These are phyloP conservation scores for Cadophora luteo-olivacea DNA, from an alignment of 2,329 filamentous ascomycete species.

Conservation along the genomic window DNA sequence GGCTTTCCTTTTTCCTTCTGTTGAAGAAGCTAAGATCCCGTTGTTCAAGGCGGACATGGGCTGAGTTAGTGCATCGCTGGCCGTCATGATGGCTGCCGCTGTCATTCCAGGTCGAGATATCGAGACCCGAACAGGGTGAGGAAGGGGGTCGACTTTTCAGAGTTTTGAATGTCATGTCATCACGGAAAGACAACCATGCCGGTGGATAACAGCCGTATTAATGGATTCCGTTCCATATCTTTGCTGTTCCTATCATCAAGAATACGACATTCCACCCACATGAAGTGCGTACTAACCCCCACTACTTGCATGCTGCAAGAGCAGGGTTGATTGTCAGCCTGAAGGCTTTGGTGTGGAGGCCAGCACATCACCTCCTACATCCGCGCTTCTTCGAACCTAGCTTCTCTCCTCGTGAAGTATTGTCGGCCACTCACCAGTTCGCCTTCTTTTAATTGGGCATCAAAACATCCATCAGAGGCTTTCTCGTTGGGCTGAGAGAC, in stretches of 20 bases:
- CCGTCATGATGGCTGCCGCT: neutral
- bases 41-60: constrained; percentile 18
- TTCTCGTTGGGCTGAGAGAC: constrained; percentile 41
- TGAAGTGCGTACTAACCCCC: constrained; percentile 28
- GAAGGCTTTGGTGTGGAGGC: constrained; percentile 33
- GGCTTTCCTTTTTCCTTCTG: constrained; percentile 17
- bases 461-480: constrained; percentile 36
- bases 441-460: constrained; percentile 43
- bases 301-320: constrained; percentile 35
- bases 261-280: constrained; percentile 28
- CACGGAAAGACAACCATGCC: constrained; percentile 1
- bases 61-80: constrained; percentile 17
- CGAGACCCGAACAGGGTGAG: neutral
- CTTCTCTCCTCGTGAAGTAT: constrained; percentile 11
- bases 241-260: constrained; percentile 25
- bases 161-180: constrained; percentile 12
- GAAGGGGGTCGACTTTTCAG: neutral
- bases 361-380: constrained; percentile 40
- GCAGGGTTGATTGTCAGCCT: constrained; percentile 39
- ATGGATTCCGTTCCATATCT: constrained; percentile 1
- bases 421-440: constrained; percentile 32
- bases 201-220: constrained; percentile 1
- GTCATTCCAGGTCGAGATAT: constrained; percentile 16
- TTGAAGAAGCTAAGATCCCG: constrained; percentile 6
- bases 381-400: constrained; percentile 33